phyloP scores from a whole-genome alignment of 768 basidiomycete species.

The Rhizopogon roseolus region DNA sequence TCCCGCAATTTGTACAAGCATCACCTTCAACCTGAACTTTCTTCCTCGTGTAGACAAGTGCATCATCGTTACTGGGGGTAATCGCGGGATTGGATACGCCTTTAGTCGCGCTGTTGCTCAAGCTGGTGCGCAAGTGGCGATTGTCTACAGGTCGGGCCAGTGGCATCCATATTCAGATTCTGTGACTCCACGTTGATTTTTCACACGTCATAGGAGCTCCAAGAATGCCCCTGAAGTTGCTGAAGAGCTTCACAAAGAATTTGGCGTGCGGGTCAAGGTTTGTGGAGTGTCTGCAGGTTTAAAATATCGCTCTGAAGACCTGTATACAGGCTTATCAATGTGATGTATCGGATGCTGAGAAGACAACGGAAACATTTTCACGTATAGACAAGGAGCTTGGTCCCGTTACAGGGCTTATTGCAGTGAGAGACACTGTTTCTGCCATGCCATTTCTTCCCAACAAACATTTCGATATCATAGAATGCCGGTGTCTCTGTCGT shows the following conservation, averaged over 20 bases:
- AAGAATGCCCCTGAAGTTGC: constrained; percentile 45
- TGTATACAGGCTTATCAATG: constrained; percentile 52
- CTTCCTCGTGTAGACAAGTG: constrained; percentile 31
- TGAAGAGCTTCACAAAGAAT: constrained; percentile 40
- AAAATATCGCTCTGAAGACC: neutral
- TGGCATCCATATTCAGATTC: neutral
- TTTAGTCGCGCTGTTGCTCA: constrained; percentile 47
- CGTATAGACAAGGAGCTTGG: constrained; percentile 47
- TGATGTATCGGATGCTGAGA: constrained; percentile 47
- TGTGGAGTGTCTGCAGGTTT: neutral
- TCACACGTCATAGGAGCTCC: constrained; percentile 31
- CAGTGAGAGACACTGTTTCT: constrained; percentile 28
- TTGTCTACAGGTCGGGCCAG: constrained; percentile 47
- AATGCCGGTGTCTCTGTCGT: constrained; percentile 61
- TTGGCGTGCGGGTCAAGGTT: constrained; percentile 37
- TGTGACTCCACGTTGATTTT: too few relatives aligned
- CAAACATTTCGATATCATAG: constrained; percentile 19
- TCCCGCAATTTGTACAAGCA: too few relatives aligned
- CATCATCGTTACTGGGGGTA: constrained; percentile 58
- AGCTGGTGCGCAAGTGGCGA: constrained; percentile 54
- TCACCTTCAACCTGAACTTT: neutral
- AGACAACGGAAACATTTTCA: constrained; percentile 39
- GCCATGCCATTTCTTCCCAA: too few relatives aligned
- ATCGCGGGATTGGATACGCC: constrained; percentile 56
- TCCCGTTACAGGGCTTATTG: constrained; percentile 48